Percentiles rank a stretch among this genome's conserved stretches.
These are phyloP conservation scores for Phaseolus lunatus DNA, from an alignment of 306 rosid genomes.

Conservation along the genomic window DNA sequence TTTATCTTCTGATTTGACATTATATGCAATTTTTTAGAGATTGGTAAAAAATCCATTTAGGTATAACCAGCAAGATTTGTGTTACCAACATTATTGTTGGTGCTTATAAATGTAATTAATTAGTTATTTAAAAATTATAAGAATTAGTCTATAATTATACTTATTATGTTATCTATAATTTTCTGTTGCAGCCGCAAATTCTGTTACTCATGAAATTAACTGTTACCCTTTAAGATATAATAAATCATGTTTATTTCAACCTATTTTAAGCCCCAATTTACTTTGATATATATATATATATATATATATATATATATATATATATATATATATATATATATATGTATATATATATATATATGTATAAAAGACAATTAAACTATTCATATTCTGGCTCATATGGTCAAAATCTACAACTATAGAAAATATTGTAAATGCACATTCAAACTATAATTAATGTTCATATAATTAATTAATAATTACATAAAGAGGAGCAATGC, in stretches of 20 bases:
- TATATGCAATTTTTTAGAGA: neutral
- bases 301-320: no score
- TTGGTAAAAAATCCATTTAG: neutral
- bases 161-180: neutral
- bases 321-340: no score
- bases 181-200: neutral
- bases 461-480: no score
- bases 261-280: neutral
- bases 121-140: neutral
- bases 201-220: neutral
- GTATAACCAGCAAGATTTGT: neutral
- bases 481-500: no score
- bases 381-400: no score
- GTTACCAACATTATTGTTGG: neutral
- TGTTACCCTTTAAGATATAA: neutral
- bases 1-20: neutral
- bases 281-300: no score
- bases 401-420: no score
- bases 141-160: neutral
- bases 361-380: no score
- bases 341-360: no score
- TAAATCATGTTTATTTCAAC: neutral
- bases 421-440: no score
- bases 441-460: no score
- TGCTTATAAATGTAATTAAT: constrained; percentile 1